Evolutionary conservation across 139 green algal genomes (phyloP), one percentile per base, ranked within the genome.

Genomic region (Trebouxia sp.): DNA sequence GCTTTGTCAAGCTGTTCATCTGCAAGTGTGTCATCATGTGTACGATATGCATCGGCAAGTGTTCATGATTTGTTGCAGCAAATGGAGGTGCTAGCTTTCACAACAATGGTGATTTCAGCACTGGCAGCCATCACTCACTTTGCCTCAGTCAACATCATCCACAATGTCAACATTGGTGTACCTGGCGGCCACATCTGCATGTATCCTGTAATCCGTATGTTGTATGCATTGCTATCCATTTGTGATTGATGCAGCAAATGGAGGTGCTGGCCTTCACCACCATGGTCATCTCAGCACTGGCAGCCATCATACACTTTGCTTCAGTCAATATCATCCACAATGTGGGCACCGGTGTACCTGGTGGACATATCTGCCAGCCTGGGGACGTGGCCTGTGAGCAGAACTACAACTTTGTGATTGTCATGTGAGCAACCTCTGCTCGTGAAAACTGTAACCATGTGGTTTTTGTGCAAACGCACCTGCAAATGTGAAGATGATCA

Each of bases 391-490:
- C 69, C 41, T 77, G 69, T 37, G 69, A 77, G n/a, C 69, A 77
- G 69, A 77, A 77, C 69, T 77, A 56, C 69, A 77, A 77, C 69
- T 53, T 77, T 51, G 43, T 77, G 11, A 53, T 77, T 37, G 43
- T 77, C 39, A 77, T 53, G 69, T 77, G n/a, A 77, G 69, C 26
- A 28, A 28, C 50, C 26, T 1, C 50, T 17, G 22, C 50, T 58
- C 26, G 50, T 58, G 3, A n/a, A n/a, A n/a, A n/a, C n/a, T n/a
- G n/a, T n/a, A n/a, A n/a, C n/a, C n/a, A n/a, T n/a, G n/a, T n/a
- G n/a, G n/a, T n/a, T n/a, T n/a, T n/a, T n/a, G n/a, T n/a, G n/a
- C n/a, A n/a, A n/a, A n/a, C n/a, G n/a, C n/a, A n/a, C n/a, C n/a
- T n/a, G n/a, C n/a, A n/a, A n/a, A n/a, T n/a, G n/a, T n/a, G n/a